phyloP scores from a whole-genome alignment of 352 stramenopile genomes.

The Globisporangium takayamanum region DNA sequence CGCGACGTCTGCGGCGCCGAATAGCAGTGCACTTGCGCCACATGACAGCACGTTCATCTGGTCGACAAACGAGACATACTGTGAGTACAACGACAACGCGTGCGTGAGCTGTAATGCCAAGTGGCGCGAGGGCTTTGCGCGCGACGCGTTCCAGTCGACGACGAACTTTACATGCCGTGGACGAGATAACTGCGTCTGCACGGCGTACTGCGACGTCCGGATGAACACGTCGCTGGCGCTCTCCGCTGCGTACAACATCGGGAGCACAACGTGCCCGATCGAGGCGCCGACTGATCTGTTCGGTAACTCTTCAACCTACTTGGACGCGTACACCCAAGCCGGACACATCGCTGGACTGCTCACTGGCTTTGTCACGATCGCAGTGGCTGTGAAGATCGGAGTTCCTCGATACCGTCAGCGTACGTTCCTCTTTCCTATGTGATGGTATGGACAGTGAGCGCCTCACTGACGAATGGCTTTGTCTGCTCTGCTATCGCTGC shows the following conservation, averaged over 20 bases:
- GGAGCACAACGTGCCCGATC: background rate
- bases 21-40: constrained; percentile 16
- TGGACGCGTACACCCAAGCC: background rate
- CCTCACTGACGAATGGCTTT: background rate
- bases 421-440: background rate
- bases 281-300: too few relatives aligned
- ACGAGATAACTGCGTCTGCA: constrained; percentile 29
- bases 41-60: constrained; percentile 27
- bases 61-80: constrained; percentile 30
- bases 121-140: constrained; percentile 14
- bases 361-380: background rate
- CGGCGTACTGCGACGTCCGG: constrained; percentile 24
- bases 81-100: constrained; percentile 19
- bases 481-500: background rate
- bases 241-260: background rate
- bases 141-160: constrained; percentile 7
- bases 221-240: constrained; percentile 3
- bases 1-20: constrained; percentile 23
- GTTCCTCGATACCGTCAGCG: background rate
- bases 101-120: constrained; percentile 18
- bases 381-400: background rate
- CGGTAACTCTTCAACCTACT: too few relatives aligned
- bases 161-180: constrained; percentile 25
- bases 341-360: background rate
- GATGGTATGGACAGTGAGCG: too few relatives aligned